Evolutionary conservation across 768 basidiomycete genomes (phyloP).

Genomic region (Suillus tomentosus): DNA sequence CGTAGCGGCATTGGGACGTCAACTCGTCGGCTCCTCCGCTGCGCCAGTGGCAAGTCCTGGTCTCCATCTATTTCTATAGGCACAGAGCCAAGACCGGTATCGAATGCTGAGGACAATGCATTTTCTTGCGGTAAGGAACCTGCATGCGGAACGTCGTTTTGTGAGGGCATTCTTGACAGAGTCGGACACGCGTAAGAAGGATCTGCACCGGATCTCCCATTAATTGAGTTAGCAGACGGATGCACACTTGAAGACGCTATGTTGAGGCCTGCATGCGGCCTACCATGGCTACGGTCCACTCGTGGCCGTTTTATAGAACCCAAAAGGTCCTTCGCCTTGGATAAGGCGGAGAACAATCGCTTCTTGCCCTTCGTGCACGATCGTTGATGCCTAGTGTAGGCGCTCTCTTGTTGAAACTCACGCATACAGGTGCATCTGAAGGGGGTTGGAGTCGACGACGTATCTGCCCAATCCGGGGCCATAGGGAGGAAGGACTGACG

Average conservation of each 20-base stretch:
- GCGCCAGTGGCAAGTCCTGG: background rate
- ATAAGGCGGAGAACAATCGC: background rate
- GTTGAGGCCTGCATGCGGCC: too few relatives aligned
- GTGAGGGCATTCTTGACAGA: too few relatives aligned
- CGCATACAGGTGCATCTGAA: background rate
- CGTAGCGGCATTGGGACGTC: background rate
- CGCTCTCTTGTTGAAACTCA: background rate
- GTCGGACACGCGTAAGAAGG: too few relatives aligned
- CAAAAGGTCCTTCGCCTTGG: background rate
- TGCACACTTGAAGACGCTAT: too few relatives aligned
- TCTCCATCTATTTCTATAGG: background rate
- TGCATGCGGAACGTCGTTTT: too few relatives aligned
- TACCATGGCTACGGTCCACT: too few relatives aligned
- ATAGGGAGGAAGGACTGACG: too few relatives aligned
- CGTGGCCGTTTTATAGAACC: background rate
- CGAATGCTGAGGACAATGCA: too few relatives aligned
- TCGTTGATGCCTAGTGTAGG: background rate
- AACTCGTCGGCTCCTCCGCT: background rate
- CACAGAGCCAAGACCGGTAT: rapidly evolving
- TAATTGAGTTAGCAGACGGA: too few relatives aligned
- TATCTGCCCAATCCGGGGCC: too few relatives aligned
- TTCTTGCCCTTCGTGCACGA: background rate
- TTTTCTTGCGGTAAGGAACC: too few relatives aligned
- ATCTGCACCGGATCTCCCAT: too few relatives aligned
- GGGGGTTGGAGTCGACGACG: background rate